Conservation (phyloP, 768 basidiomycete species). For the Mrakia gelida region DNA sequence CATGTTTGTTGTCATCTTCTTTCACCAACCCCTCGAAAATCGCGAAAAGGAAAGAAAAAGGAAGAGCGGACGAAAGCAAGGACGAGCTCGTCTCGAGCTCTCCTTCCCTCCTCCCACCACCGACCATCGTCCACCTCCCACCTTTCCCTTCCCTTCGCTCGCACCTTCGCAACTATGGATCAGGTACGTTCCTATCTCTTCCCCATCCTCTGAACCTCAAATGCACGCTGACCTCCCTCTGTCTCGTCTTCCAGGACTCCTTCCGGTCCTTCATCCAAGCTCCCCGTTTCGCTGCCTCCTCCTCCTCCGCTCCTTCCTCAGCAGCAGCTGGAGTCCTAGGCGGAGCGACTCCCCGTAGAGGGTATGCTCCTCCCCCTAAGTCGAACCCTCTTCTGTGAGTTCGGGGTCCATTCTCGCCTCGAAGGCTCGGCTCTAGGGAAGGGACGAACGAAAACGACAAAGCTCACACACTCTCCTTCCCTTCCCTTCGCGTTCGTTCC, state of each 20-base stretch:
- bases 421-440: background rate
- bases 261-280: slow-evolving; percentile 34
- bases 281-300: slow-evolving; percentile 20
- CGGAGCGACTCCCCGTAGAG: slow-evolving; percentile 32
- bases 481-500: slow-evolving; percentile 1
- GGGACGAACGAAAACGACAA: background rate
- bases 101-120: too few species aligned
- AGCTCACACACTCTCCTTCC: background rate
- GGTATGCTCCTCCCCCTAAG: slow-evolving; percentile 14
- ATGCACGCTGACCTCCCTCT: background rate
- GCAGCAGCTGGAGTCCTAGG: slow-evolving; percentile 4
- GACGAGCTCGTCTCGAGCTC: too few species aligned
- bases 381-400: slow-evolving; percentile 8
- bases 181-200: background rate
- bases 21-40: too few species aligned
- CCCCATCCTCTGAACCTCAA: background rate
- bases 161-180: background rate
- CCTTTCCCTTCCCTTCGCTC: too few species aligned
- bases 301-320: slow-evolving; percentile 7
- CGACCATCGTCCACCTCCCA: too few species aligned
- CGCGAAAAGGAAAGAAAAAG: too few species aligned
- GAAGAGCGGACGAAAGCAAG: too few species aligned
- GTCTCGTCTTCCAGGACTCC: slow-evolving; percentile 26
- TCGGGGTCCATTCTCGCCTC: background rate
- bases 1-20: too few species aligned